Evolutionary conservation across 179 eudicot genomes (phyloP), one percentile per base, ranked within the genome.

Genomic region (Beta macrorhiza): DNA sequence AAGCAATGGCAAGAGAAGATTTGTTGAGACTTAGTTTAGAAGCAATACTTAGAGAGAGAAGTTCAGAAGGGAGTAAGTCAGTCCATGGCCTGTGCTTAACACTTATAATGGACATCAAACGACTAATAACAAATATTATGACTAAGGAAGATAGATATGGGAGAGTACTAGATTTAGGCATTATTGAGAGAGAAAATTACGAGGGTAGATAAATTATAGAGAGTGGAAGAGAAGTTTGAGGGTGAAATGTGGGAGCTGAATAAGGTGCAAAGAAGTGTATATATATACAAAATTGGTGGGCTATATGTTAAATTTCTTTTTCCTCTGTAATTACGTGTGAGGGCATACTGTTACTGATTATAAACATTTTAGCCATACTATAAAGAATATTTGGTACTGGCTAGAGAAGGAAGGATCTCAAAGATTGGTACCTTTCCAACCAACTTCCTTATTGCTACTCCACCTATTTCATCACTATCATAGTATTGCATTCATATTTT

Each of bases 61-160:
- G 83, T 51, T 83, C 62, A 19, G 32, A 29, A 2, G 74, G 63
- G 16, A 76, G 83, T n/a, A 83, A 15, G 53, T 80, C n/a, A 7
- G 67, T 80, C 69, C 74, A 61, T 80, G 78, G 78, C 37, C 14
- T 80, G 72, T 84, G 83, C 45, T 83, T 83, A 17, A 61, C 11
- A 0, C 83, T 79, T 53, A 77, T 72, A 0, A 77, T 80, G n/a
- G 84, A 56, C 71, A 84, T 77, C 56, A 81, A 22, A 72, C 70
- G 81, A 57, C 81, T 84, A 47, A 84, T 71, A 8, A 77, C 3
- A 25, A 64, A 75, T 7, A 81, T 49, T 57, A 84, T 55, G n/a
- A 74, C n/a, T 0, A 78, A 70, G 1, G 32, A 63, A 7, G 74
- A 69, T 61, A 77, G 44, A 65, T 42, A 45, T 14, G 75, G 78